Percentiles rank a stretch among this genome's conserved stretches.
Conservation (phyloP, 2,329 filamentous ascomycete species). For the Capronia americana region DNA sequence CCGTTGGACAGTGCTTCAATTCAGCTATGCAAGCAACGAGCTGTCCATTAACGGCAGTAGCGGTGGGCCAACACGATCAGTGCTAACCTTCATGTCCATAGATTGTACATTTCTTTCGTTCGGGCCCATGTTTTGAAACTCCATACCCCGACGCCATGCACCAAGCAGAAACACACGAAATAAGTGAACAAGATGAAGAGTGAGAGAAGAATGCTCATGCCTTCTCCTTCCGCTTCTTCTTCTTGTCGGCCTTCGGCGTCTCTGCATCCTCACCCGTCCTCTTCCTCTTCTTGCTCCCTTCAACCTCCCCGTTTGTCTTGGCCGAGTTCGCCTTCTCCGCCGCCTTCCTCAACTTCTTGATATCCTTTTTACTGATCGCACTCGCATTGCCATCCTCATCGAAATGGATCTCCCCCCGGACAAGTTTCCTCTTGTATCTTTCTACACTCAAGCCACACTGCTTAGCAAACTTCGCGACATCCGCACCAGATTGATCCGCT, state of each 20-base stretch:
- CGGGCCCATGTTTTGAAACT: conserved; percentile 14
- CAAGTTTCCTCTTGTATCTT: conserved; percentile 80
- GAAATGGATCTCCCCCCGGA: conserved; percentile 75
- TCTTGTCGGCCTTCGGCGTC: conserved; percentile 57
- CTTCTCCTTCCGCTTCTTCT: conserved; percentile 55
- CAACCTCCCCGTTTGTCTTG: conserved; percentile 51
- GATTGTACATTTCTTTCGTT: conserved; percentile 34
- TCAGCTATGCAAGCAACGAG: neutral
- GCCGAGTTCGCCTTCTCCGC: conserved; percentile 60
- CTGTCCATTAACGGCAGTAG: conserved; percentile 1
- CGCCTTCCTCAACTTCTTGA: conserved; percentile 74
- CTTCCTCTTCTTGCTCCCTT: conserved; percentile 73
- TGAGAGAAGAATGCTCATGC: conserved; percentile 41
- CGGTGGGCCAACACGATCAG: conserved; percentile 17
- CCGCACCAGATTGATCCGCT: conserved; percentile 45
- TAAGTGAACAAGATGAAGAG: conserved; percentile 42
- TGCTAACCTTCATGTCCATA: conserved; percentile 4
- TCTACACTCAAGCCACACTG: conserved; percentile 72
- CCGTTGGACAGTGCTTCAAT: neutral
- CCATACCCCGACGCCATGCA: conserved; percentile 34
- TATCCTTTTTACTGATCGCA: conserved; percentile 75
- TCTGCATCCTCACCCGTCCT: conserved; percentile 63
- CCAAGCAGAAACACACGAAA: conserved; percentile 42
- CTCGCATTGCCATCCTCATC: conserved; percentile 69
- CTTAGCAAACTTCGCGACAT: conserved; percentile 66